Conservation (phyloP, 2,329 filamentous ascomycete species). For the Fusarium sororula region DNA sequence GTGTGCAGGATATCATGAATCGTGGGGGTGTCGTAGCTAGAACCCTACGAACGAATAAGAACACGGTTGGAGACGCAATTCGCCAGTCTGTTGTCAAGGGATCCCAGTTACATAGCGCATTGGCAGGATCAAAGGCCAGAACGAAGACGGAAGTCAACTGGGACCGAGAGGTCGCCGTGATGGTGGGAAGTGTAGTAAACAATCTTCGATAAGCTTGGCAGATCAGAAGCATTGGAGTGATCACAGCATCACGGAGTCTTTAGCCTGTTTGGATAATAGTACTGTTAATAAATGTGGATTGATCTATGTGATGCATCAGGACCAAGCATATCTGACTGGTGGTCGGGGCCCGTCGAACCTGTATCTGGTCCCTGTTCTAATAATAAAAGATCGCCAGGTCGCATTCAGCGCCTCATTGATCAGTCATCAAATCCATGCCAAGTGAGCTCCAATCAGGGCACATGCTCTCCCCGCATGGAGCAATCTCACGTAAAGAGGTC, state of each 20-base stretch:
- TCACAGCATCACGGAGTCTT: not conserved
- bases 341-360: not conserved
- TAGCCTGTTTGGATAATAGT: not conserved
- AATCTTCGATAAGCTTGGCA: constrained; percentile 52
- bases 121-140: constrained; percentile 55
- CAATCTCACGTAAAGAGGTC: constrained; percentile 19
- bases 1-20: constrained; percentile 85
- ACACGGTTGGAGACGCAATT: constrained; percentile 78
- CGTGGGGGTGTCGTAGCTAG: constrained; percentile 86
- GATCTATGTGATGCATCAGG: not conserved
- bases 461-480: constrained; percentile 31
- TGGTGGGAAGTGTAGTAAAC: constrained; percentile 84
- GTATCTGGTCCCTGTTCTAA: constrained; percentile 4
- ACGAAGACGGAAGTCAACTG: constrained; percentile 65
- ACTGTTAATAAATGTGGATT: not conserved
- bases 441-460: constrained; percentile 33
- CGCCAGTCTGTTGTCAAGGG: constrained; percentile 85
- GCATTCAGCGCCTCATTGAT: constrained; percentile 9
- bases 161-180: constrained; percentile 93
- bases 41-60: constrained; percentile 79
- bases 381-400: constrained; percentile 17
- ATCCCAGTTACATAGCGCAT: constrained; percentile 70
- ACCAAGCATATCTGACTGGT: not conserved
- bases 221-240: not conserved
- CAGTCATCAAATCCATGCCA: constrained; percentile 27